Conservation (phyloP, 2,329 filamentous ascomycete genomes). For the Cadophora sp. region DNA sequence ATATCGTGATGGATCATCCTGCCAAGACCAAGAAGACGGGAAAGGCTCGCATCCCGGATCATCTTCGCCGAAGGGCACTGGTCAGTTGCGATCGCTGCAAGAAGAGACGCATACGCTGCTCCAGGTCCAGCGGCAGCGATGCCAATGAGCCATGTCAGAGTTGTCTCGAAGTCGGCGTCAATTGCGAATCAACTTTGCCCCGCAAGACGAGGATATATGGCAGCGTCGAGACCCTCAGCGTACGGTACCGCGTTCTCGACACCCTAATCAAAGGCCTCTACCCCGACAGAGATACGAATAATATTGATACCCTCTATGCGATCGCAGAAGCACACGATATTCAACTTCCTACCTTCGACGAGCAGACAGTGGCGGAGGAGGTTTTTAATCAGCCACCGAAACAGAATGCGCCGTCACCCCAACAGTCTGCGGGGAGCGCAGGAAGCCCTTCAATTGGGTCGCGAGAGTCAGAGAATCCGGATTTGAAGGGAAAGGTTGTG, state of each 20-base stretch:
- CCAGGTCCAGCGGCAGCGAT: conserved; percentile 40
- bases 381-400: conserved; percentile 38
- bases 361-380: conserved; percentile 37
- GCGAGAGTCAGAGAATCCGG: conserved; percentile 30
- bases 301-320: conserved; percentile 49
- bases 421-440: conserved; percentile 28
- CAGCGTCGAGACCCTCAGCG: conserved; percentile 53
- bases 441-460: conserved; percentile 31
- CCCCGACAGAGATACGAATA: conserved; percentile 48
- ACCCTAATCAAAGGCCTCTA: conserved; percentile 51
- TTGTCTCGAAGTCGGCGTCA: conserved; percentile 48
- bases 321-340: conserved; percentile 50
- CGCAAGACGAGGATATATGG: conserved; percentile 54
- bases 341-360: conserved; percentile 46
- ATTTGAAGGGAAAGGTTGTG: conserved; percentile 26
- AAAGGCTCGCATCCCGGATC: conserved; percentile 47
- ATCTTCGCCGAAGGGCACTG: conserved; percentile 46
- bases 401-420: conserved; percentile 29
- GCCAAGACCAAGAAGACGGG: conserved; percentile 39
- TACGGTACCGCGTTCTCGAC: conserved; percentile 52
- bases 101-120: conserved; percentile 47
- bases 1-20: conserved; percentile 22
- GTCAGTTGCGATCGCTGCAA: conserved; percentile 50
- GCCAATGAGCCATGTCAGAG: conserved; percentile 47
- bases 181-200: conserved; percentile 52